Evolutionary conservation across 768 basidiomycete genomes (phyloP), one percentile per base, ranked within the genome.

Genomic region (Leccinum boreale): DNA sequence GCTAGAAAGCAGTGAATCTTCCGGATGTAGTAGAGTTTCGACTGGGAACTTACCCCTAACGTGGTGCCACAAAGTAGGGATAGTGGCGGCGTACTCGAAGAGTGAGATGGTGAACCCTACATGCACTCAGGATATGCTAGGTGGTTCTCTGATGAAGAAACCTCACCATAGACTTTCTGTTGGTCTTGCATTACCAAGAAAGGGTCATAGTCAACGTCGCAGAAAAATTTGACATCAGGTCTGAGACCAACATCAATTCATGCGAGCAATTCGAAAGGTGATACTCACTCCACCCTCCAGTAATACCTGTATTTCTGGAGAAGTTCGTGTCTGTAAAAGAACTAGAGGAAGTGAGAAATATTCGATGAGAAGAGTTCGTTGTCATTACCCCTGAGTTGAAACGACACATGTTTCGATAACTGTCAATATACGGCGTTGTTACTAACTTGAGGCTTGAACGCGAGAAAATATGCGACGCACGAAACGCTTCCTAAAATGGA

Each of bases 371-470:
- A 15, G 52, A 10, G 4, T 17, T 28, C 23, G 21, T 35, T 45
- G 26, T 1, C 60, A 48, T 62, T 72, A 92, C 91, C 31, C 92
- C 93, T 49, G 91, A 94, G 74, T 95, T 93, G 74, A 87, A 98
- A 11, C 95, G 85, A 73, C 95, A 97, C 95, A 97, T 96, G 64
- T 96, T 94, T 42, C 94, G 85, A 67, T 97, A 96, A 19, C 84
- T 87, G 63, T 48, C 3, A 17, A n/a, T 29, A 31, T 52, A 50
- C 23, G 11, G 44, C 17, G n/a, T 4, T 44, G 26, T 65, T 11
- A 67, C 39, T 3, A 42, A n/a, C 35, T 35, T 35, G 14, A 56
- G 19, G 57, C 53, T n/a, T 53, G 21, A 28, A 29, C 42, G 10
- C 28, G 4, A 53, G 17, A 52, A 45, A 29, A 59, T 47, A 47